These are phyloP conservation scores for Glebionis coronaria DNA, from an alignment of 129 eudicot species.

Conservation along the genomic window DNA sequence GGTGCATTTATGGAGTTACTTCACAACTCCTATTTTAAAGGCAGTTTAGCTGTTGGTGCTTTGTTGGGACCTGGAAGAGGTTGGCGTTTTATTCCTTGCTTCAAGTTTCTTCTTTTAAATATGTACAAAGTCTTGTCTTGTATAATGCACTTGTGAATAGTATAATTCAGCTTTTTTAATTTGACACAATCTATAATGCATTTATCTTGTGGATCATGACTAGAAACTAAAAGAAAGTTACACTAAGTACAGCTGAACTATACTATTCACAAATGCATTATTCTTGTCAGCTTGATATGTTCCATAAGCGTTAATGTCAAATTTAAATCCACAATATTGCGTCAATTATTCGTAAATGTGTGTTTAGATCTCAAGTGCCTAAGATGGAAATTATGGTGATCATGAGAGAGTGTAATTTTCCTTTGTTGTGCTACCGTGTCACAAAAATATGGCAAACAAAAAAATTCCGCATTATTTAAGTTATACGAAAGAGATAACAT, in stretches of 20 bases:
- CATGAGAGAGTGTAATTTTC: too few species aligned
- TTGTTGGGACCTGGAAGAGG: slow-evolving; percentile 95
- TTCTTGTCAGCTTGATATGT: too few species aligned
- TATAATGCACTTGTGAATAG: background rate
- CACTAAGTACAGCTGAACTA: too few species aligned
- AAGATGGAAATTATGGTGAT: background rate
- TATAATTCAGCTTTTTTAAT: background rate
- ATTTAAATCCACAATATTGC: too few species aligned
- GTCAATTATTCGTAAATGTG: too few species aligned
- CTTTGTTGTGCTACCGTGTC: too few species aligned
- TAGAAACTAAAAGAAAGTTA: too few species aligned
- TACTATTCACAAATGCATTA: too few species aligned
- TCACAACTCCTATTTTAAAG: slow-evolving; percentile 84
- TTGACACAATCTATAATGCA: background rate
- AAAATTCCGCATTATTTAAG: background rate
- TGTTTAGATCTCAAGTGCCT: too few species aligned
- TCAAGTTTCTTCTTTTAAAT: slow-evolving; percentile 16
- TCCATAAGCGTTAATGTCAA: too few species aligned
- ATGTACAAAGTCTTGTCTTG: background rate
- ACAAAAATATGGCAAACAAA: background rate
- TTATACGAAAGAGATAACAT: background rate
- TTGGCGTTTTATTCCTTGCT: slow-evolving; percentile 19
- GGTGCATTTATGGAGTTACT: slow-evolving; percentile 61
- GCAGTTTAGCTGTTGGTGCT: slow-evolving; percentile 80
- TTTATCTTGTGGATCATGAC: background rate